Evolutionary conservation across 805 yeast genomes (phyloP), one percentile per base, ranked within the genome.

Genomic region (Tetrapisispora taiwanensis): DNA sequence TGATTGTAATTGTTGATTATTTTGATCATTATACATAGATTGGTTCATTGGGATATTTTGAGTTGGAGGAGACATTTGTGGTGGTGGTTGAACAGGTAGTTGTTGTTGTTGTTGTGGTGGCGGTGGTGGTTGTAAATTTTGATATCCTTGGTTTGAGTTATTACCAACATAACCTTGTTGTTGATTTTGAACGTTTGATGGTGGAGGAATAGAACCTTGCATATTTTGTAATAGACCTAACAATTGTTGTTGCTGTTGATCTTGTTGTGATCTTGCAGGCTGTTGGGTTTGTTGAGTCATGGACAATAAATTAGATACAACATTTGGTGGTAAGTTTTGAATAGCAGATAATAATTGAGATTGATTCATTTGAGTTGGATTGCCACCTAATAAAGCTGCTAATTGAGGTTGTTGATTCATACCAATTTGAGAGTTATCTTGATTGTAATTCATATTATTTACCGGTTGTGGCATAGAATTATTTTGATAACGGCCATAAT

Each of bases 241-340:
- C 18, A 59, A 44, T 41, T 55, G 60, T 27, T 51, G 57, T 18
- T 46, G 45, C 36, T 54, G 62, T 20, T 48, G 59, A 36, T 50
- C 56, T 33, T 52, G 62, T 28, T 30, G 41, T 17, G 32, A 33
- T 19, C 36, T 41, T 17, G 53, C 59, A 32, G 52, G 65, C 41
- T 49, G 58, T 34, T 60, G 65, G 37, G 52, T 65, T 44, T 61
- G 62, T 44, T 63, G 66, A 3, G 66, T 66, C 45, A 56, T 53
- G 7, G 59, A 51, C 17, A 63, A 44, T 32, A 63, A 45, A 42
- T 50, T 57, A 7, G 64, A 54, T 4, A 63, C 59, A 18, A 62
- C 63, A 41, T 56, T 57, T 36, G 67, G 65, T 13, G 68, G 67
- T 19, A 63, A 42, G 39, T 56, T 61, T 48, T 63, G 66, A 24